Evolutionary conservation across 1,139 yeast genomes (phyloP).

Genomic region (Candida labiduridarum): DNA sequence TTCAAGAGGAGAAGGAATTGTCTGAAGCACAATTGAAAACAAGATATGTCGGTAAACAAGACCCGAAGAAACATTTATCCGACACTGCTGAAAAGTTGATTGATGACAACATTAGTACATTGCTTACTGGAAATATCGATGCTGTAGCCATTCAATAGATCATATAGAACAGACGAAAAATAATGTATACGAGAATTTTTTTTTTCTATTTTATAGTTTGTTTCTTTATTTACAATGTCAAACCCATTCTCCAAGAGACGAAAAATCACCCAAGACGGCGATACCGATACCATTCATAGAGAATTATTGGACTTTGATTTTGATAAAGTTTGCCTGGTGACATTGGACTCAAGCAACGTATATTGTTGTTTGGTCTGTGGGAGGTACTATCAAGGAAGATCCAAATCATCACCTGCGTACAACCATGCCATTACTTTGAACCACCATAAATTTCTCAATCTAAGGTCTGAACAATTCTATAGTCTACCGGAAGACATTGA

Average conservation of each 20-base stretch:
- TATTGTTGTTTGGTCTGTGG: slow-evolving; percentile 80
- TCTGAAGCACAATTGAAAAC: slow-evolving; percentile 89
- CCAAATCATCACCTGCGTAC: slow-evolving; percentile 64
- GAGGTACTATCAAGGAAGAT: slow-evolving; percentile 70
- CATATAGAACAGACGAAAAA: not conserved
- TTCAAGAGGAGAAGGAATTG: slow-evolving; percentile 89
- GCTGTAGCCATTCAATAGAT: slow-evolving; percentile 72
- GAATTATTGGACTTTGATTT: slow-evolving; percentile 67
- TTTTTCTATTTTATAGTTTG: not conserved
- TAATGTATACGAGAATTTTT: not conserved
- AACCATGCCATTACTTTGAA: slow-evolving; percentile 61
- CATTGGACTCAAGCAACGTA: slow-evolving; percentile 61
- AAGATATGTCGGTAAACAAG: slow-evolving; percentile 97
- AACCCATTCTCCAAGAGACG: slow-evolving; percentile 11
- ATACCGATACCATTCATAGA: slow-evolving; percentile 58
- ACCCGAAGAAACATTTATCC: slow-evolving; percentile 94
- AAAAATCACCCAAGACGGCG: slow-evolving; percentile 18
- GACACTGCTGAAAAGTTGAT: slow-evolving; percentile 85
- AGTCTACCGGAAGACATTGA: slow-evolving; percentile 63
- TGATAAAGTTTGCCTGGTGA: slow-evolving; percentile 65
- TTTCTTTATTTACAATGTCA: slow-evolving; percentile 5
- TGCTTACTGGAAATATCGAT: slow-evolving; percentile 87
- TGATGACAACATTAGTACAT: slow-evolving; percentile 87
- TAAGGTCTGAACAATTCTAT: slow-evolving; percentile 51
- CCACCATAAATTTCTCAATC: slow-evolving; percentile 66